Base-by-base conservation (phyloP, 768 basidiomycete species). In the Hydnum rufescens region DNA sequence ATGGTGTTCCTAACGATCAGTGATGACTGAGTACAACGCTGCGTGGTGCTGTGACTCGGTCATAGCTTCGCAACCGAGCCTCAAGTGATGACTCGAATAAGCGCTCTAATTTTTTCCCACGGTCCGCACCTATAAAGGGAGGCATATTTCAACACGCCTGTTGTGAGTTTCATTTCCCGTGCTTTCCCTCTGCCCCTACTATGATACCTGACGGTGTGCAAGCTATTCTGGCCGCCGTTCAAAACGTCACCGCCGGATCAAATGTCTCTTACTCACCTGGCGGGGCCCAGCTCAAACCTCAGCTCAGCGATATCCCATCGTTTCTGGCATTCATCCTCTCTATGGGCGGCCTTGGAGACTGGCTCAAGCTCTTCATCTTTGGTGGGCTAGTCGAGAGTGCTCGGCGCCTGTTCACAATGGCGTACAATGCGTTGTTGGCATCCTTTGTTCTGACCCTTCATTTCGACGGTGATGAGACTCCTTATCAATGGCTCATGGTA, bases 401-500 rank as follows among this genome's bases (percentile, higher is more conserved):
- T 32, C 73, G 81, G 4, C 73, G 79, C 4, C 23, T 70, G 6
- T 62, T 68, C 2, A 64, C 68, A 32, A 55, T 65, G 1, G 42
- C 66, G 3, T 81, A 77, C 67, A 53, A 63, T 25, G 65, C 63
- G 30, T 23, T 73, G 30, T 64, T 71, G 56, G 66, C 70, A 34
- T 70, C 73, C 4, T 73, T 82, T 60, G 78, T 76, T 62, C 64
- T 84, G 47, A 80, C 77, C 0, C 78, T 75, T 1, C 66, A 64
- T 30, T 78, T 83, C 51, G 70, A 77, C 1, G 73, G 76, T 3
- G 65, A 71, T 0, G 80, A 84, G 57, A 49, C 59, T n/a, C 68
- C 72, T 53, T 80, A 71, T 58, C 79, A 71, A 34, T 84, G 82
- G 82, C 69, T 83, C 59, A 72, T 81, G 71, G 64, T 70, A 39